Base-by-base conservation (phyloP, 148 eudicot genomes). In the Arbutus unedo region DNA sequence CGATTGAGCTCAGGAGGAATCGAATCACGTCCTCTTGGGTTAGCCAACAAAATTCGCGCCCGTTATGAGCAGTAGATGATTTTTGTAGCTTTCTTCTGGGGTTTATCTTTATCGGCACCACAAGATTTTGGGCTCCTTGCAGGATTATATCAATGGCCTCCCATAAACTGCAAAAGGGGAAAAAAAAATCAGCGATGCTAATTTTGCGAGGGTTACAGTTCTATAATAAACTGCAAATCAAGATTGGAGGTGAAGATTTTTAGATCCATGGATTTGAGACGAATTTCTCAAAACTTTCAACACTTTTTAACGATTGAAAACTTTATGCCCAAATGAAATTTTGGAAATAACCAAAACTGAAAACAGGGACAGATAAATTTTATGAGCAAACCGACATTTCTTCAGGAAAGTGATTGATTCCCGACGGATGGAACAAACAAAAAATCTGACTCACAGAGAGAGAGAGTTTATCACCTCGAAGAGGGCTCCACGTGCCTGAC, bases 1-100 rank as follows among this genome's bases (percentile, higher is more conserved):
- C 92, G 50, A 96, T 95, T 62, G 93, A 86, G 77, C 89, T 88
- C 4, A 92, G 82, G 44, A 95, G 87, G 88, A 95, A 96, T 23
- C 90, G 81, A 59, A 96, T 84, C n/a, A 96, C 87, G 78, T 96
- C 98, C 70, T 94, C 98, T 50, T 87, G 94, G 3, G 98, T 94
- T 62, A 96, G 77, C 95, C 98, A 94, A 72, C 99, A 96, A 80
- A 84, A 94, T 79, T 92, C 95, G 1, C 79, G 88, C 31, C 94
- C 91, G 50, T 88, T 83, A 82, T 91, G 92, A 59, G 71, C 11
- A 14, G 90, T 85, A 2, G 84, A 48, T 8, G 87, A 72, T 79
- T 82, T 85, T 19, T 62, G 83, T 11, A 77, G 86, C 64, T 89
- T 90, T 82, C 88, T 89, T 82, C 79, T 89, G 7, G 90, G 83